A percentile compares a stretch with the other conserved stretches of the same genome.
phyloP scores from a whole-genome alignment of 495 filamentous ascomycete genomes.

The Pyrenopolyporus hunteri region DNA sequence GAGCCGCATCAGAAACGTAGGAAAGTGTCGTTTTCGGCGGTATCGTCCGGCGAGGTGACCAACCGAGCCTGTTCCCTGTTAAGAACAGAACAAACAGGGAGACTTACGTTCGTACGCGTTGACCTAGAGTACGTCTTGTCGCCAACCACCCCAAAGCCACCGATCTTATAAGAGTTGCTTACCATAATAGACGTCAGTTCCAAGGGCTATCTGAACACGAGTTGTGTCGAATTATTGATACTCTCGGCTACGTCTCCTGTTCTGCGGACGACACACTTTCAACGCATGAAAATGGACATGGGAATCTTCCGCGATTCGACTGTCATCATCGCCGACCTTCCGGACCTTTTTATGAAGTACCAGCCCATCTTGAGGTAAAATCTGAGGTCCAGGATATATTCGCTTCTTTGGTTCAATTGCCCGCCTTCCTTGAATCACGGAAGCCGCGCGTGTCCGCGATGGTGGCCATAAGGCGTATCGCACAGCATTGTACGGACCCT shows the following conservation, averaged over 20 bases:
- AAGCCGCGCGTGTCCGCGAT: conserved; percentile 74
- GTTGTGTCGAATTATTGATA: conserved; percentile 44
- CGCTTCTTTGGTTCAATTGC: conserved; percentile 59
- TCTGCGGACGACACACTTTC: conserved; percentile 44
- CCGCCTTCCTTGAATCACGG: conserved; percentile 63
- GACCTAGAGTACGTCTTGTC: conserved; percentile 41
- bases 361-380: conserved; percentile 25
- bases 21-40: conserved; percentile 40
- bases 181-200: conserved; percentile 38
- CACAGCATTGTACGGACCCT: conserved; percentile 64
- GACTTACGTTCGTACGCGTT: conserved; percentile 24
- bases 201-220: conserved; percentile 35
- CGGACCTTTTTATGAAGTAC: not conserved
- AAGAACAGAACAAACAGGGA: conserved; percentile 16
- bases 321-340: conserved; percentile 27
- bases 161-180: conserved; percentile 9
- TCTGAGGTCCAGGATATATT: conserved; percentile 57
- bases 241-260: conserved; percentile 46
- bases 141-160: not conserved
- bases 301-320: conserved; percentile 5
- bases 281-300: conserved; percentile 6
- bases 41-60: conserved; percentile 20
- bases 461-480: conserved; percentile 68
- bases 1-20: conserved; percentile 44
- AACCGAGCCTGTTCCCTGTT: conserved; percentile 36